Conservation (phyloP, 1,139 yeast species). For the Williopsis jadinii region DNA sequence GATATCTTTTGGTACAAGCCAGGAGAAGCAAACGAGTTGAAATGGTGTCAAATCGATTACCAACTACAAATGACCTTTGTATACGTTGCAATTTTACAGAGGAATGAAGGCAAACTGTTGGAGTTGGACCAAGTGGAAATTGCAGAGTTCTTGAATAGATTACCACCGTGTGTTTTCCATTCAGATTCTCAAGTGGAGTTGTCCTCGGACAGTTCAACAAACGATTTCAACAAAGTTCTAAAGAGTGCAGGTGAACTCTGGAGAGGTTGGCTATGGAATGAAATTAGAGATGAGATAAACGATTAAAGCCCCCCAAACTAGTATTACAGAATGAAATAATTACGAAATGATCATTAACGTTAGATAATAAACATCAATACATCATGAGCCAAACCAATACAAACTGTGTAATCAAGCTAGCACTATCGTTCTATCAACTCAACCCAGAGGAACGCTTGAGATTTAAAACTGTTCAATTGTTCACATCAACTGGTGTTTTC, state of each 20-base stretch:
- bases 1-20: conserved; percentile 22
- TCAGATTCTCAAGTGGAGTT: conserved; percentile 33
- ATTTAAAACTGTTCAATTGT: too few species aligned
- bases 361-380: too few species aligned
- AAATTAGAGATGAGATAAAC: conserved; percentile 41
- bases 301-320: neutral
- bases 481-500: too few species aligned
- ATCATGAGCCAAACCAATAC: too few species aligned
- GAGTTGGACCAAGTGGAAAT: conserved; percentile 91
- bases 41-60: conserved; percentile 62
- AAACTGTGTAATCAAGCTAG: too few species aligned
- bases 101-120: conserved; percentile 68
- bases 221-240: conserved; percentile 62
- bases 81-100: conserved; percentile 71
- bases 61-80: conserved; percentile 74
- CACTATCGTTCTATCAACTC: too few species aligned
- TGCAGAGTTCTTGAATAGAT: conserved; percentile 62
- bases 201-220: conserved; percentile 18
- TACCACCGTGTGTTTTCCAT: conserved; percentile 21
- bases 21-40: conserved; percentile 12
- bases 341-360: too few species aligned
- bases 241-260: conserved; percentile 82
- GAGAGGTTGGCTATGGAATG: conserved; percentile 81
- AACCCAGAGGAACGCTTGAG: too few species aligned
- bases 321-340: too few species aligned